A percentile compares a stretch with the other conserved stretches of the same genome.
These are phyloP conservation scores for Termitomyces sp. DNA, from an alignment of 768 basidiomycete species.

Conservation along the genomic window DNA sequence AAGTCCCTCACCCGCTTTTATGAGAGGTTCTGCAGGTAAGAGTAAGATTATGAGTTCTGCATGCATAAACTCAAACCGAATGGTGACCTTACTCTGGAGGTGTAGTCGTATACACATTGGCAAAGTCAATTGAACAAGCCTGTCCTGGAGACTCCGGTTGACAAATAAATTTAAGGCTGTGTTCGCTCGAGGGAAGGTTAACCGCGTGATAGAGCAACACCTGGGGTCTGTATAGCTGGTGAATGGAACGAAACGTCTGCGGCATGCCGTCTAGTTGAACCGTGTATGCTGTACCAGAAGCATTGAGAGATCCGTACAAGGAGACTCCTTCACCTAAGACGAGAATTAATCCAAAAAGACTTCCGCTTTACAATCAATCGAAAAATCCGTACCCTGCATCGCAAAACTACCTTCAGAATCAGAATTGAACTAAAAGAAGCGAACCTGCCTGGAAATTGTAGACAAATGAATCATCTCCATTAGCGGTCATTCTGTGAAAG, in stretches of 20 bases:
- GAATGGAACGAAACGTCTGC: slow-evolving; percentile 17
- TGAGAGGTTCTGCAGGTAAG: neutral
- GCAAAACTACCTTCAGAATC: neutral
- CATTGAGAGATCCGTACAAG: slow-evolving; percentile 36
- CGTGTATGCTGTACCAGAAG: slow-evolving; percentile 26
- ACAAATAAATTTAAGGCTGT: slow-evolving; percentile 3
- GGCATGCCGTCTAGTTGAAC: slow-evolving; percentile 26
- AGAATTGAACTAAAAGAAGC: neutral
- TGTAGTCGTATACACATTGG: slow-evolving; percentile 7
- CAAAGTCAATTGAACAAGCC: slow-evolving; percentile 9
- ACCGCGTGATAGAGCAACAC: slow-evolving; percentile 19
- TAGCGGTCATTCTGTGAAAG: slow-evolving; percentile 24
- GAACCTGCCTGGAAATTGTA: slow-evolving; percentile 33
- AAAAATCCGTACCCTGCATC: neutral
- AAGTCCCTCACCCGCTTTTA: neutral
- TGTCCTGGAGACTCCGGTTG: slow-evolving; percentile 6
- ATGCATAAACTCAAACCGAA: neutral
- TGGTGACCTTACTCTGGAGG: slow-evolving; percentile 3
- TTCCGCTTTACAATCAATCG: neutral
- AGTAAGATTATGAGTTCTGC: neutral
- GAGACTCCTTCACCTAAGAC: slow-evolving; percentile 37
- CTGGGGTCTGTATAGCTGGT: slow-evolving; percentile 18
- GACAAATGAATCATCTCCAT: slow-evolving; percentile 24
- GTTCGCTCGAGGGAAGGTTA: neutral
- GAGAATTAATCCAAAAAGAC: neutral